phyloP scores from a whole-genome alignment of 306 rosid species.

The Mucuna pruriens region DNA sequence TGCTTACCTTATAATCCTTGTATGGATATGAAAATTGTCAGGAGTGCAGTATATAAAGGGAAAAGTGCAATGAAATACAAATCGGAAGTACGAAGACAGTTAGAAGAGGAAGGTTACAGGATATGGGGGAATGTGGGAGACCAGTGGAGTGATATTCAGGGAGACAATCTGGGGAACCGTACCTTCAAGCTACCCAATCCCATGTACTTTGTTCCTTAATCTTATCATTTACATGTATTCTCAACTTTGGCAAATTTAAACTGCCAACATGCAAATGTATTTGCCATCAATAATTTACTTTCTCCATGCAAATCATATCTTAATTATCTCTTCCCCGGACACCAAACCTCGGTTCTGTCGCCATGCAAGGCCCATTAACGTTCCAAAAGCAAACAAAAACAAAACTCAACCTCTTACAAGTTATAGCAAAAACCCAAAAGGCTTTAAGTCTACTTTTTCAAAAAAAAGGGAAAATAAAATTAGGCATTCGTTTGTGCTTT shows the following conservation, averaged over 20 bases:
- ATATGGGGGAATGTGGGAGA: conserved; percentile 73
- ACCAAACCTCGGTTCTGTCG: too few relatives aligned
- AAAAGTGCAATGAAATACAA: conserved; percentile 64
- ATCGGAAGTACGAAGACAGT: conserved; percentile 58
- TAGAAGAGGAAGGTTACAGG: conserved; percentile 65
- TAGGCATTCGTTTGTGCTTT: too few relatives aligned
- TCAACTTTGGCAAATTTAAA: background rate
- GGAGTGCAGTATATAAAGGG: conserved; percentile 61
- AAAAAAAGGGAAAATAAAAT: too few relatives aligned
- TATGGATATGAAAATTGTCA: conserved; percentile 20
- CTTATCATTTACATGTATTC: background rate
- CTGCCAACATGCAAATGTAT: background rate
- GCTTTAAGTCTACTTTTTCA: too few relatives aligned
- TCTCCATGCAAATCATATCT: too few relatives aligned
- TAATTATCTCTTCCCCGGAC: too few relatives aligned
- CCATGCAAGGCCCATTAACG: too few relatives aligned
- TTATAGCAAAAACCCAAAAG: too few relatives aligned
- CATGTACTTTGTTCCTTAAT: conserved; percentile 84
- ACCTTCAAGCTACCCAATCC: conserved; percentile 94
- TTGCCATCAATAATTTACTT: too few relatives aligned
- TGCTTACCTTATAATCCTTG: too few relatives aligned
- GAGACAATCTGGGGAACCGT: conserved; percentile 68
- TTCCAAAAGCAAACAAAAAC: too few relatives aligned
- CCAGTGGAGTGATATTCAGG: conserved; percentile 79
- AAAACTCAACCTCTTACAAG: too few relatives aligned